A percentile compares a stretch with the other conserved stretches of the same genome.
phyloP scores from a whole-genome alignment of 805 yeast genomes.

The Schizosaccharomyces lindneri region DNA sequence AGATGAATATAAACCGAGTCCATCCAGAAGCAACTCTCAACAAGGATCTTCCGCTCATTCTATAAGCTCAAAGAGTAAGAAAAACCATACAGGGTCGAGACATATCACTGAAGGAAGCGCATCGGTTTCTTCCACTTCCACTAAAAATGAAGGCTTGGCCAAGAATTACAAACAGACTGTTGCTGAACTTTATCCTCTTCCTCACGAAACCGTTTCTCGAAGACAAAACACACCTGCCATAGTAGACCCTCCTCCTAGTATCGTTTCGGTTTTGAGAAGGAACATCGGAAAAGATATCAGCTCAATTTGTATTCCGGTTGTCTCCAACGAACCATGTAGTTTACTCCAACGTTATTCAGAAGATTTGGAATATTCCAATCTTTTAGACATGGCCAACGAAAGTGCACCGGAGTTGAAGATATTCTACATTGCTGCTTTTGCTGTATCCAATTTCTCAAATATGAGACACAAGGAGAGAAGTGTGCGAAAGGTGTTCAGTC shows the following conservation, averaged over 20 bases:
- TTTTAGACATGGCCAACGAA: conserved; percentile 39
- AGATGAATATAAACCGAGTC: no score
- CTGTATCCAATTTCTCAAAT: conserved; percentile 46
- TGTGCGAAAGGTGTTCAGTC: conserved; percentile 78
- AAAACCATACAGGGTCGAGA: no score
- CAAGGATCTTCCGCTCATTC: no score
- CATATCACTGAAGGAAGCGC: no score
- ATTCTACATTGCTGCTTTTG: conserved; percentile 49
- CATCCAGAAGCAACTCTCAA: no score
- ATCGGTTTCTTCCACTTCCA: no score
- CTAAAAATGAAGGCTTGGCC: no score
- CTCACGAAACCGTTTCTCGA: conserved; percentile 3
- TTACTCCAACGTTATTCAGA: conserved; percentile 63
- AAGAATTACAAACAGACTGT: no score
- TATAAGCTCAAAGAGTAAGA: no score
- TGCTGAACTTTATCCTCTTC: conserved; percentile 5
- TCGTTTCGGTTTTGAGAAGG: conserved; percentile 56
- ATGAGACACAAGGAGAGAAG: conserved; percentile 52
- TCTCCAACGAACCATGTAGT: conserved; percentile 75
- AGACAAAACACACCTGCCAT: conserved; percentile 15
- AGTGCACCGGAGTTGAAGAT: conserved; percentile 30
- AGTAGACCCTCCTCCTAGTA: conserved; percentile 51
- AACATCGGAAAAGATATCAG: conserved; percentile 81
- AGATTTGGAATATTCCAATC: conserved; percentile 43
- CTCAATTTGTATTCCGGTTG: conserved; percentile 69